Conservation (phyloP, 1,139 yeast genomes). For the Blastobotrys proliferans region DNA sequence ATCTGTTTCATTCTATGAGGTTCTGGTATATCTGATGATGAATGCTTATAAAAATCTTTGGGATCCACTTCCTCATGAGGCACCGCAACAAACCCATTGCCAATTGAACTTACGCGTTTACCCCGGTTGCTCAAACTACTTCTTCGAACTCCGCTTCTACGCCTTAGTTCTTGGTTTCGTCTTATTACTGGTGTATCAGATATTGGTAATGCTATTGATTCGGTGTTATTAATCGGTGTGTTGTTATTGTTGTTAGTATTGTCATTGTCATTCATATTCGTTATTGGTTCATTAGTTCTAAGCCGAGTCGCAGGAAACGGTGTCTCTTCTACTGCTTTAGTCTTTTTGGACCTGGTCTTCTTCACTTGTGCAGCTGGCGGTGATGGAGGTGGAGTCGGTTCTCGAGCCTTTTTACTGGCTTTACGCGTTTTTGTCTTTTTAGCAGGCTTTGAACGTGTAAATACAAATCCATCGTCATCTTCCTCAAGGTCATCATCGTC, state of each 20-base stretch:
- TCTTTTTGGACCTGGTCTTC: conserved; percentile 1
- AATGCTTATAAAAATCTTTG: conserved; percentile 55
- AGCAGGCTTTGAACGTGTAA: conserved; percentile 15
- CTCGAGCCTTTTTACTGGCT: neutral
- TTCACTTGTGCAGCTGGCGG: conserved; percentile 3
- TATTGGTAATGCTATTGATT: conserved; percentile 35
- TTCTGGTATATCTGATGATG: conserved; percentile 61
- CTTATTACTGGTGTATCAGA: conserved; percentile 42
- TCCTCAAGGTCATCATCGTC: conserved; percentile 20
- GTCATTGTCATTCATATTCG: conserved; percentile 2
- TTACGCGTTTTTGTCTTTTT: conserved; percentile 6
- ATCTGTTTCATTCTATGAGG: conserved; percentile 71
- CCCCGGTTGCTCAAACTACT: conserved; percentile 47
- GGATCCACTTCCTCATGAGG: conserved; percentile 64
- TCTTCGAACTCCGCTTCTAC: conserved; percentile 28
- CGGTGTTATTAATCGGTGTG: conserved; percentile 12
- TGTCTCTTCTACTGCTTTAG: conserved; percentile 2
- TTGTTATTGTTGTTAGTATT: conserved; percentile 13
- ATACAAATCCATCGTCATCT: conserved; percentile 27
- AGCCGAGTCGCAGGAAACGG: conserved; percentile 12
- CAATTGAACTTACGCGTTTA: conserved; percentile 67
- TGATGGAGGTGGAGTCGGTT: conserved; percentile 13
- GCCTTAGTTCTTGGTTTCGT: conserved; percentile 37
- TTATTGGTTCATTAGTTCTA: conserved; percentile 1
- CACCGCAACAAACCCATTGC: conserved; percentile 64